Evolutionary conservation across 1,284 basidiomycete genomes (phyloP).

Genomic region (Puccinia coronata): DNA sequence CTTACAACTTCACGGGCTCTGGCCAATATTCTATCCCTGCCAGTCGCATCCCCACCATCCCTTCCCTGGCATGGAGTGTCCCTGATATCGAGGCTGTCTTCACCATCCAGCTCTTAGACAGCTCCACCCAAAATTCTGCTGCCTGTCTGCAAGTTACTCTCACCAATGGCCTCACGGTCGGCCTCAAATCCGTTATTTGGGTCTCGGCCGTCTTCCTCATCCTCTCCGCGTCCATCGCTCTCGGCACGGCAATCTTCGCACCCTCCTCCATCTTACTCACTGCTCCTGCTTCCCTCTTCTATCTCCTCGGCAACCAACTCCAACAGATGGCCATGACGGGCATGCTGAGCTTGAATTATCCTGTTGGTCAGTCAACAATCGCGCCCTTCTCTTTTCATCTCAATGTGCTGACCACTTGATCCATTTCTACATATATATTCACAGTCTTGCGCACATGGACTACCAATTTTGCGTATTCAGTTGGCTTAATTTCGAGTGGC

Average conservation of each 20-base stretch:
- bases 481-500: slow-evolving; percentile 52
- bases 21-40: slow-evolving; percentile 55
- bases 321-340: slow-evolving; percentile 56
- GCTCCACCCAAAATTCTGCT: slow-evolving; percentile 52
- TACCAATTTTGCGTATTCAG: slow-evolving; percentile 52
- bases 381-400: slow-evolving; percentile 52
- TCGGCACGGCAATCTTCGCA: slow-evolving; percentile 51
- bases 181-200: slow-evolving; percentile 55
- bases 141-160: slow-evolving; percentile 58
- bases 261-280: slow-evolving; percentile 53
- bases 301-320: slow-evolving; percentile 50
- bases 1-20: slow-evolving; percentile 56
- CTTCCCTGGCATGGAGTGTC: slow-evolving; percentile 56
- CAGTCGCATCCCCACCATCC: slow-evolving; percentile 53
- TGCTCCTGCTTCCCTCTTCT: slow-evolving; percentile 51
- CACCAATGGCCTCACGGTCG: slow-evolving; percentile 58
- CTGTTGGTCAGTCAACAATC: slow-evolving; percentile 53
- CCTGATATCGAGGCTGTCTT: slow-evolving; percentile 58
- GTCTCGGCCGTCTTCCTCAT: slow-evolving; percentile 52
- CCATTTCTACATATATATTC: slow-evolving; percentile 54
- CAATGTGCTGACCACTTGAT: slow-evolving; percentile 53
- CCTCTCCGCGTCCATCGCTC: slow-evolving; percentile 54
- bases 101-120: slow-evolving; percentile 55
- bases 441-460: slow-evolving; percentile 53
- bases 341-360: slow-evolving; percentile 56